These are phyloP conservation scores for Neurospora sublineolata DNA, from an alignment of 495 filamentous ascomycete genomes.

Conservation along the genomic window DNA sequence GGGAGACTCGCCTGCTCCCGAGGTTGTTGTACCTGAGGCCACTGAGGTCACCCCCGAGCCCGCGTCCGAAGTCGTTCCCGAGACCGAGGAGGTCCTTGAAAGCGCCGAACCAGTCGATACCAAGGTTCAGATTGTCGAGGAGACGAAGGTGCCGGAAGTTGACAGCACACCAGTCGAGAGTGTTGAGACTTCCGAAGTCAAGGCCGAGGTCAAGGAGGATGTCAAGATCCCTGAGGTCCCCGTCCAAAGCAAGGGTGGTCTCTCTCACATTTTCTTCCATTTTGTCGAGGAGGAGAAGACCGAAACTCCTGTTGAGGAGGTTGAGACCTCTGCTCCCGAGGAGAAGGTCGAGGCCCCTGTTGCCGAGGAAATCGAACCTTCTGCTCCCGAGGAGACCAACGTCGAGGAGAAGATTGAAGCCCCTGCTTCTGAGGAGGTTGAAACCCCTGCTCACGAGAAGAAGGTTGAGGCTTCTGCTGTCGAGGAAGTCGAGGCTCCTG, in stretches of 20 bases:
- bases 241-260: not conserved
- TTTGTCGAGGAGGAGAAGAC: not conserved
- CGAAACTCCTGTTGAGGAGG: not conserved
- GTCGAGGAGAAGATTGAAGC: not conserved
- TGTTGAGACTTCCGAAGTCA: not conserved
- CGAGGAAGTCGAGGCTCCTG: not conserved
- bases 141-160: not conserved
- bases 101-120: not conserved
- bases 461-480: not conserved
- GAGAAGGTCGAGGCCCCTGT: not conserved
- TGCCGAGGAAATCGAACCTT: not conserved
- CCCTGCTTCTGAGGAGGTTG: not conserved
- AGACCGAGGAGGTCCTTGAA: not conserved
- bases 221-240: not conserved
- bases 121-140: not conserved
- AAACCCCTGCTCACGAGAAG: not conserved
- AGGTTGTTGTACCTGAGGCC: not conserved
- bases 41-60: not conserved
- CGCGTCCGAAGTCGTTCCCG: not conserved
- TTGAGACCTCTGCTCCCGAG: not conserved
- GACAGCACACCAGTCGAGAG: not conserved
- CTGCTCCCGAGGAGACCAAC: not conserved
- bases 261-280: not conserved
- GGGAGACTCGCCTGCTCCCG: not conserved
- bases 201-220: constrained; percentile 1